Evolutionary conservation across 371 early-diverging fungal species (phyloP).

Genomic region (Mucor irregularis): DNA sequence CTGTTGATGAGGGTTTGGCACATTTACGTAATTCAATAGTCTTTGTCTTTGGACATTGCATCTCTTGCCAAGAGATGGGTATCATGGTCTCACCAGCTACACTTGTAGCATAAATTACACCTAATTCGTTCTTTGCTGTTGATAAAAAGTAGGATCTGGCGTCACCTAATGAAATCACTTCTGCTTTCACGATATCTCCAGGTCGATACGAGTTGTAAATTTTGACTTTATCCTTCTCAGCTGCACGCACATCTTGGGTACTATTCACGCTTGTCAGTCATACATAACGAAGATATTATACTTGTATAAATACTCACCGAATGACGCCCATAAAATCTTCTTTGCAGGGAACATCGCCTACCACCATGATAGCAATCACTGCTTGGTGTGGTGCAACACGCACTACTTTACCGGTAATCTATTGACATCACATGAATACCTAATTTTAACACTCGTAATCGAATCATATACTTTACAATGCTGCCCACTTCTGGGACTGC

Average conservation of each 20-base stretch:
- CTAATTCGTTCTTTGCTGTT: constrained; percentile 91
- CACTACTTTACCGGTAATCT: constrained; percentile 81
- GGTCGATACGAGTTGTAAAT: constrained; percentile 91
- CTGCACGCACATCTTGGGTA: constrained; percentile 90
- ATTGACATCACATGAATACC: not conserved
- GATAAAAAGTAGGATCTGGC: constrained; percentile 87
- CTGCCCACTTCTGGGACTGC: constrained; percentile 85
- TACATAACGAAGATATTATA: not conserved
- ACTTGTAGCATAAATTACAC: constrained; percentile 93
- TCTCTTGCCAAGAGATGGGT: constrained; percentile 96
- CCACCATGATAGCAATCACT: constrained; percentile 87
- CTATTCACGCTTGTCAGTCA: constrained; percentile 25
- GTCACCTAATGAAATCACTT: constrained; percentile 92
- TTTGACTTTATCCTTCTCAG: constrained; percentile 92
- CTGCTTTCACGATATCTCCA: constrained; percentile 91
- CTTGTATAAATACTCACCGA: constrained; percentile 40
- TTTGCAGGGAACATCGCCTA: constrained; percentile 78
- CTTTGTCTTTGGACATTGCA: constrained; percentile 94
- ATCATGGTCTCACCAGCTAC: constrained; percentile 88
- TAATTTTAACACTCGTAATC: not conserved
- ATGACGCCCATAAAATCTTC: constrained; percentile 94
- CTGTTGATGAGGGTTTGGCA: too few relatives aligned
- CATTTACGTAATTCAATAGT: constrained; percentile 89
- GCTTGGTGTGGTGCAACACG: constrained; percentile 87
- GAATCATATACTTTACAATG: constrained; percentile 52